Conservation (phyloP, 1,139 yeast genomes). For the Suhomyces kunorum region DNA sequence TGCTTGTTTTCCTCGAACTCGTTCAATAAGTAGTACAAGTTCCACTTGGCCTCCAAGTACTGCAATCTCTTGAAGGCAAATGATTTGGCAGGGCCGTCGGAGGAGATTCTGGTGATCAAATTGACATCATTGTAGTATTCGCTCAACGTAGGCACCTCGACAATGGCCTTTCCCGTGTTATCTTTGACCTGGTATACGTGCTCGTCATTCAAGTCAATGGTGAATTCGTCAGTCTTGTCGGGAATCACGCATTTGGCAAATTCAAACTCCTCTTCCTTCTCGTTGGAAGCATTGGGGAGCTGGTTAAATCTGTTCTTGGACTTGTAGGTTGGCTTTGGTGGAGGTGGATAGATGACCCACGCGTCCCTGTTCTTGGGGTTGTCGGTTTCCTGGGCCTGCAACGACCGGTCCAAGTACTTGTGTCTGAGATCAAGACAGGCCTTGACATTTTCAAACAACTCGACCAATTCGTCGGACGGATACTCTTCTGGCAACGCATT, state of each 20-base stretch:
- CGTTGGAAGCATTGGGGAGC: conserved; percentile 33
- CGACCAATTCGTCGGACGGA: conserved; percentile 69
- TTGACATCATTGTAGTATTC: conserved; percentile 87
- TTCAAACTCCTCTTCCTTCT: conserved; percentile 54
- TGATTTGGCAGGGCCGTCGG: conserved; percentile 97
- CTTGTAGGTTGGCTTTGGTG: conserved; percentile 92
- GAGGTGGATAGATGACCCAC: conserved; percentile 90
- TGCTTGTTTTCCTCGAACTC: conserved; percentile 92
- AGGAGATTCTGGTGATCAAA: conserved; percentile 65
- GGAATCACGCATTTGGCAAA: conserved; percentile 67
- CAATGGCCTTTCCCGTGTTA: conserved; percentile 40
- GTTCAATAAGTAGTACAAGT: conserved; percentile 79
- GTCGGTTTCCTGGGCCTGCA: conserved; percentile 63
- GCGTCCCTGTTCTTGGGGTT: conserved; percentile 76
- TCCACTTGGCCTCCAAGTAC: conserved; percentile 96
- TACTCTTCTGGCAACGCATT: conserved; percentile 67
- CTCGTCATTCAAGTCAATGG: conserved; percentile 54
- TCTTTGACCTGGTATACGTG: conserved; percentile 70
- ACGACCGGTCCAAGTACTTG: conserved; percentile 69
- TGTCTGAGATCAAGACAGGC: conserved; percentile 74
- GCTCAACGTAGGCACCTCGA: conserved; percentile 70
- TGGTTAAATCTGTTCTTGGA: conserved; percentile 61
- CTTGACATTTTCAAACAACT: conserved; percentile 69
- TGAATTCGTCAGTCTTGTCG: conserved; percentile 48
- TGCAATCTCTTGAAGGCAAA: conserved; percentile 93